Percentiles rank a stretch among this genome's conserved stretches.
phyloP scores from a whole-genome alignment of 208 protist species.

The Cochliopodium minus region DNA sequence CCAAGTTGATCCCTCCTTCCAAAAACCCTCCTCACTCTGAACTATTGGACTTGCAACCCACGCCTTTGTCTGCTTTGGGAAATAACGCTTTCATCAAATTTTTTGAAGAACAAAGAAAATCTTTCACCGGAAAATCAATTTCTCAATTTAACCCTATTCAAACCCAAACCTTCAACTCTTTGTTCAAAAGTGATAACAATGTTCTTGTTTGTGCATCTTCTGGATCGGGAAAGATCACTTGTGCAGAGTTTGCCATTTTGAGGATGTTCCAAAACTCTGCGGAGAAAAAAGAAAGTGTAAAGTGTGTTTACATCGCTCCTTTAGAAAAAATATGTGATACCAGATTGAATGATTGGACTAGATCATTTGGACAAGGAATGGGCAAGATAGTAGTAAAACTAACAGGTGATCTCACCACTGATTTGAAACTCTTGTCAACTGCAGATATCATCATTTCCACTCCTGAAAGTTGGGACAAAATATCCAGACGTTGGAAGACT shows the following conservation, averaged over 20 bases:
- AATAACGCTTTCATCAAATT: slow-evolving; percentile 23
- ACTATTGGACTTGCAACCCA: slow-evolving; percentile 59
- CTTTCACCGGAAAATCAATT: slow-evolving; percentile 27
- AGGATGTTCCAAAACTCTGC: slow-evolving; percentile 25
- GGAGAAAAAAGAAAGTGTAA: background rate
- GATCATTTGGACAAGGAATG: slow-evolving; percentile 23
- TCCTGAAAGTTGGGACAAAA: slow-evolving; percentile 79
- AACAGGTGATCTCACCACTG: slow-evolving; percentile 50
- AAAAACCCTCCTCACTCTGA: slow-evolving; percentile 51
- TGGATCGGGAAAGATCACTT: slow-evolving; percentile 77
- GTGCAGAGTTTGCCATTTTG: slow-evolving; percentile 64
- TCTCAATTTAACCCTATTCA: slow-evolving; percentile 59
- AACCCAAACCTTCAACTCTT: slow-evolving; percentile 50
- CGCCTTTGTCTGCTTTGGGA: slow-evolving; percentile 33
- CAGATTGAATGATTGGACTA: slow-evolving; percentile 49
- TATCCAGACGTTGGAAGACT: slow-evolving; percentile 58
- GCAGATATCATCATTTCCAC: slow-evolving; percentile 64
- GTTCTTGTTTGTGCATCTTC: slow-evolving; percentile 82
- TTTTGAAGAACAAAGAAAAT: background rate
- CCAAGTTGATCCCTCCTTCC: slow-evolving; percentile 66
- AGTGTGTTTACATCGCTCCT: slow-evolving; percentile 66
- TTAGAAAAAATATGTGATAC: slow-evolving; percentile 68
- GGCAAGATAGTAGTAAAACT: slow-evolving; percentile 48
- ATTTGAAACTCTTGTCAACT: slow-evolving; percentile 26
- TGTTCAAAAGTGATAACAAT: slow-evolving; percentile 74